These are phyloP conservation scores for Trichoderma aggressivum DNA, from an alignment of 2,329 filamentous ascomycete species.

Conservation along the genomic window DNA sequence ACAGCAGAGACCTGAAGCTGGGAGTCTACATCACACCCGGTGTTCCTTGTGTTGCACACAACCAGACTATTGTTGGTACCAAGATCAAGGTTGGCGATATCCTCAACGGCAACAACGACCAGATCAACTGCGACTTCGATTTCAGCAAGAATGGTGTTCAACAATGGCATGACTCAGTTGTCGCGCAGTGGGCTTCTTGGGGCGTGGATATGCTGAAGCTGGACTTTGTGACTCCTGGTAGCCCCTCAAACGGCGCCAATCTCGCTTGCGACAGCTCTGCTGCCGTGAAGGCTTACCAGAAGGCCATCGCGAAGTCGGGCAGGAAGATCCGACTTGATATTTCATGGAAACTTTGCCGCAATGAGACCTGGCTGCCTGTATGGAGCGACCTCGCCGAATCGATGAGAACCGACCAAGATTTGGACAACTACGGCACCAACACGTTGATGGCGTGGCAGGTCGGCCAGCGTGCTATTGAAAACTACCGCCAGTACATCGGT, in stretches of 20 bases:
- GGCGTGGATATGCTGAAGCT: conserved; percentile 19
- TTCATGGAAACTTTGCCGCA: conserved; percentile 19
- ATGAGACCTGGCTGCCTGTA: conserved; percentile 16
- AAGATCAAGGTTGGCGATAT: conserved; percentile 5
- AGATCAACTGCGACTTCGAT: conserved; percentile 16
- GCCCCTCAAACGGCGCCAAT: conserved; percentile 12
- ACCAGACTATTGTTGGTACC: conserved; percentile 17
- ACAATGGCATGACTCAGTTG: conserved; percentile 15
- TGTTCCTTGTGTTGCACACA: conserved; percentile 10
- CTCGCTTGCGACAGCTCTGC: conserved; percentile 11
- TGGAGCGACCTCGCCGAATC: conserved; percentile 16
- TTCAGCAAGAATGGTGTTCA: conserved; percentile 15
- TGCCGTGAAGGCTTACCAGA: conserved; percentile 5
- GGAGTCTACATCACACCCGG: conserved; percentile 18
- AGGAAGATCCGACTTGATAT: conserved; percentile 15
- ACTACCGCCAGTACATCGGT: conserved; percentile 18
- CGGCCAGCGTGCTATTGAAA: conserved; percentile 17
- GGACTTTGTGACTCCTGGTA: conserved; percentile 17
- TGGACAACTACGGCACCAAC: conserved; percentile 17
- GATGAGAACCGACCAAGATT: conserved; percentile 14
- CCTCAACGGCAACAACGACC: conserved; percentile 2
- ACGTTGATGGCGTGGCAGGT: conserved; percentile 13
- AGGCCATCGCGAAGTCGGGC: conserved; percentile 6
- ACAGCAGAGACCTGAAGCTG: conserved; percentile 10
- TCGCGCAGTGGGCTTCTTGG: conserved; percentile 17